These are phyloP conservation scores for Globisporangium sylvaticum DNA, from an alignment of 352 stramenopile genomes.

Conservation along the genomic window DNA sequence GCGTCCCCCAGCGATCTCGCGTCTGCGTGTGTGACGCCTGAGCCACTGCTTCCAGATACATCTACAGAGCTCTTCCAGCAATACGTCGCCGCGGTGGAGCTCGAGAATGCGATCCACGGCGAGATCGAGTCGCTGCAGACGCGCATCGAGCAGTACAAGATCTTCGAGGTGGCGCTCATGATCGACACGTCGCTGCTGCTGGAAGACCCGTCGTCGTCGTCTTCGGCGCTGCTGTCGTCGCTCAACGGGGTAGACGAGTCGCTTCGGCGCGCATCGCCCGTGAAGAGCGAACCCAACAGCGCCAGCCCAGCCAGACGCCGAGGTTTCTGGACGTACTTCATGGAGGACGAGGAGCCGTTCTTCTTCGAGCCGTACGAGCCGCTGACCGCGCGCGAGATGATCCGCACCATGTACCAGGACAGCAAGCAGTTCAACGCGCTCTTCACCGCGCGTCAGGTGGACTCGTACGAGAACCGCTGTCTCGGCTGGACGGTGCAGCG, in stretches of 20 bases:
- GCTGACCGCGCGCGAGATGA: constrained; percentile 20
- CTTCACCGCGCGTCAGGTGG: constrained; percentile 20
- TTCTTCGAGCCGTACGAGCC: constrained; percentile 36
- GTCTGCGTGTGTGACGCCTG: too few species aligned
- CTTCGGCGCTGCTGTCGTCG: too few species aligned
- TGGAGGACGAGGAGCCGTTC: constrained; percentile 35
- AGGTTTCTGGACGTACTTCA: constrained; percentile 35
- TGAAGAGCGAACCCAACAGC: neutral
- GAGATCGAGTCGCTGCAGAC: constrained; percentile 26
- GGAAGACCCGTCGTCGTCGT: neutral
- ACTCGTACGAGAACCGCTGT: constrained; percentile 19
- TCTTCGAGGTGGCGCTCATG: constrained; percentile 26
- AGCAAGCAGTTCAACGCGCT: constrained; percentile 24
- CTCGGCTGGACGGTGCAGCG: constrained; percentile 45
- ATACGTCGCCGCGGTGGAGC: constrained; percentile 25
- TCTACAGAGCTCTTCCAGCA: constrained; percentile 11
- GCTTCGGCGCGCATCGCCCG: constrained; percentile 1
- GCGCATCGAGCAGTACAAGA: constrained; percentile 28
- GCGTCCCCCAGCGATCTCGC: too few species aligned
- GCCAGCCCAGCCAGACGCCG: constrained; percentile 14
- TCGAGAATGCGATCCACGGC: constrained; percentile 24
- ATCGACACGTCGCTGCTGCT: constrained; percentile 21
- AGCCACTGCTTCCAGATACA: neutral
- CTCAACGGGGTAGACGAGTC: neutral
- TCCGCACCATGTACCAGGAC: constrained; percentile 23